phyloP scores from a whole-genome alignment of 169 alveolate genomes.

The Cryptosporidium tyzzeri region DNA sequence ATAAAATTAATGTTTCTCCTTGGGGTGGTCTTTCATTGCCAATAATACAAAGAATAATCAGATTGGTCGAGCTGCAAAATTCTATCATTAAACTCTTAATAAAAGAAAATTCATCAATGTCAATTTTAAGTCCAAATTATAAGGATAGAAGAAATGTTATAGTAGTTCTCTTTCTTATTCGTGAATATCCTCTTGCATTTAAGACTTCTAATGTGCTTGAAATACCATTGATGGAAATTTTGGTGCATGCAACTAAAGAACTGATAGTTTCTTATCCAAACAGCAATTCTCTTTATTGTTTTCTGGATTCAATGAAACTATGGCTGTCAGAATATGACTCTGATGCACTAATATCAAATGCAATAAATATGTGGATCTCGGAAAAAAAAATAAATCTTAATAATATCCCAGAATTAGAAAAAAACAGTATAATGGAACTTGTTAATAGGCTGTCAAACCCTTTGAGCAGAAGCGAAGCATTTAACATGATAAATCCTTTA shows the following conservation, averaged over 20 bases:
- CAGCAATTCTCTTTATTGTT: background rate
- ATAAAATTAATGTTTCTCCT: constrained; percentile 29
- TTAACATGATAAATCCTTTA: constrained; percentile 12
- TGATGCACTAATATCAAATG: constrained; percentile 47
- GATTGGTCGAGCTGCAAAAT: constrained; percentile 30
- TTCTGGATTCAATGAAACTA: constrained; percentile 60
- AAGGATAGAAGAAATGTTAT: constrained; percentile 41
- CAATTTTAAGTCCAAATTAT: constrained; percentile 61
- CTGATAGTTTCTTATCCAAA: background rate
- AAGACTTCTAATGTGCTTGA: constrained; percentile 13
- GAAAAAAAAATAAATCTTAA: constrained; percentile 54
- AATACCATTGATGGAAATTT: constrained; percentile 47
- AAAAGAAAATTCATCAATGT: background rate
- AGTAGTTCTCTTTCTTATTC: constrained; percentile 3
- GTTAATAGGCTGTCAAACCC: constrained; percentile 28
- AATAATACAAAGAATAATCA: constrained; percentile 10
- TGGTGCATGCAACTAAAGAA: constrained; percentile 12
- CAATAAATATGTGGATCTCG: constrained; percentile 65
- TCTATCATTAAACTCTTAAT: background rate
- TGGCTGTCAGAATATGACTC: constrained; percentile 55
- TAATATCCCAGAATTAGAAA: background rate
- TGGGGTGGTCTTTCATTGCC: constrained; percentile 63
- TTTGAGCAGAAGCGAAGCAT: constrained; percentile 55
- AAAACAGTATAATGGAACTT: constrained; percentile 17
- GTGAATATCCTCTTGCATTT: constrained; percentile 49